These are phyloP conservation scores for Ogataea hybrid DNA, from an alignment of 1,139 yeast genomes.

Conservation along the genomic window DNA sequence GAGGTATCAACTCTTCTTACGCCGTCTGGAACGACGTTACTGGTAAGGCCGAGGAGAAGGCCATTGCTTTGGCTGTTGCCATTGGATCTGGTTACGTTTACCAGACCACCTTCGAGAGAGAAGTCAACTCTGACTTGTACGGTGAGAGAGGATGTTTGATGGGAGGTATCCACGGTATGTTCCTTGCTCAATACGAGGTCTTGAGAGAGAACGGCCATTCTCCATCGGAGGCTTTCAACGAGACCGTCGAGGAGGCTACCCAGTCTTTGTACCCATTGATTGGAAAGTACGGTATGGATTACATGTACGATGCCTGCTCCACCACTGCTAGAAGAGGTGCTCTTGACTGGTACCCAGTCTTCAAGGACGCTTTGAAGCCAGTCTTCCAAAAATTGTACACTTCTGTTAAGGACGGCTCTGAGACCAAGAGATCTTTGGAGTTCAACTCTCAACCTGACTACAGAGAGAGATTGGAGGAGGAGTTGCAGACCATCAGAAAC, in stretches of 20 bases:
- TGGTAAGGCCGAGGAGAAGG: conserved; percentile 99
- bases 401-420: conserved; percentile 93
- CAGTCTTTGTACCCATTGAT: conserved; percentile 98
- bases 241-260: conserved; percentile 99
- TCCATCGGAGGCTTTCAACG: conserved; percentile 99
- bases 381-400: conserved; percentile 95
- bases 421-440: conserved; percentile 96
- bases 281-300: conserved; percentile 99
- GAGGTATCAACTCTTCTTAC: conserved; percentile 99
- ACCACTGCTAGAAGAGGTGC: conserved; percentile 99
- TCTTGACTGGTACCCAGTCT: conserved; percentile 98
- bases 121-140: conserved; percentile 97
- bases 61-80: conserved; percentile 98
- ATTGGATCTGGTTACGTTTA: conserved; percentile 99
- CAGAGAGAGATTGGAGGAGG: conserved; percentile 95
- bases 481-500: conserved; percentile 87
- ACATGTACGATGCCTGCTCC: conserved; percentile 99
- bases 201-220: conserved; percentile 99
- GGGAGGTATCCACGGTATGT: conserved; percentile 99
- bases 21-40: conserved; percentile 99
- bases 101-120: conserved; percentile 99
- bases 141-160: conserved; percentile 99
- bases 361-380: conserved; percentile 98
- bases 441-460: conserved; percentile 98
- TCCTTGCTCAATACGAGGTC: conserved; percentile 99